Conservation (phyloP, 805 yeast species). For the Candida gorgasii region DNA sequence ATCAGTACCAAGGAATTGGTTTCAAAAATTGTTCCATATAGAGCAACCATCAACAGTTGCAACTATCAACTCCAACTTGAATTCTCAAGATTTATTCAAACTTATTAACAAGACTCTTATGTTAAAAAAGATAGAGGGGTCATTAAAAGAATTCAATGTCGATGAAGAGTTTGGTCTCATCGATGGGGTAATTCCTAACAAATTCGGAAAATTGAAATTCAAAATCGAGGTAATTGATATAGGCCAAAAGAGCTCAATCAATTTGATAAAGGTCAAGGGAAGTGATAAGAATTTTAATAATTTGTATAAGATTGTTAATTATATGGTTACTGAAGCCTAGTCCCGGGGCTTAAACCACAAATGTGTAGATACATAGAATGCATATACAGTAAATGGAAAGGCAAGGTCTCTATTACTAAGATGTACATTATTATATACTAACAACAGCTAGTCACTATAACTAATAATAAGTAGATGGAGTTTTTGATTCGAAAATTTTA, state of each 20-base stretch:
- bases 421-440: constrained; percentile 1
- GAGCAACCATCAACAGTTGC: constrained; percentile 23
- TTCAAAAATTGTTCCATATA: constrained; percentile 35
- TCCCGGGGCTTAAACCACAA: background rate
- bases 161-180: constrained; percentile 46
- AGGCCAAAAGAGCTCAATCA: constrained; percentile 39
- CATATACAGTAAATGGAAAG: background rate
- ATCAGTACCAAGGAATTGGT: constrained; percentile 43
- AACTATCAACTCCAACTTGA: constrained; percentile 34
- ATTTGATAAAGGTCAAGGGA: constrained; percentile 46
- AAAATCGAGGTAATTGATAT: constrained; percentile 44
- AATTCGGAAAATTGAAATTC: constrained; percentile 48
- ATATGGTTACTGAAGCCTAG: constrained; percentile 38
- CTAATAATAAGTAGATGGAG: constrained; percentile 97
- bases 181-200: constrained; percentile 49
- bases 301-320: constrained; percentile 43
- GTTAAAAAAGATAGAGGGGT: constrained; percentile 51
- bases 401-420: background rate
- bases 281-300: constrained; percentile 46
- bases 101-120: constrained; percentile 43
- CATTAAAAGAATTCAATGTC: constrained; percentile 42
- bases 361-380: constrained; percentile 3
- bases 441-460: background rate
- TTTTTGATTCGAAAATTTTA: constrained; percentile 84
- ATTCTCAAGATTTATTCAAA: constrained; percentile 31